Percentiles rank a stretch among this genome's conserved stretches.
Evolutionary conservation across 1,284 basidiomycete genomes (phyloP).

Genomic region (Hemileia vastatrix): DNA sequence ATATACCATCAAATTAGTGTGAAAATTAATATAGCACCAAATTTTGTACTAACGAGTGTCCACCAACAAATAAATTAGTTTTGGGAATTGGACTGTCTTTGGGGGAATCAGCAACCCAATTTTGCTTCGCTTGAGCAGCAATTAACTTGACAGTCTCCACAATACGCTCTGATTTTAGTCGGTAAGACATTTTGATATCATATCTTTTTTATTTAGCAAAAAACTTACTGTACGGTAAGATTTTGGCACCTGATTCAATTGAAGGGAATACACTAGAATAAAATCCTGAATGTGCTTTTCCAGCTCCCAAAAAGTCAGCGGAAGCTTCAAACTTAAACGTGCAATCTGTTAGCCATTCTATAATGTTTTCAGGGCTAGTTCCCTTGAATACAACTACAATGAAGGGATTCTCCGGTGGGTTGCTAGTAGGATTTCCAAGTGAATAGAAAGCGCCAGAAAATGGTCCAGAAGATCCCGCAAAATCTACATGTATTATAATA

Average conservation of each 20-base stretch:
- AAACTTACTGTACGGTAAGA: slow-evolving; percentile 12
- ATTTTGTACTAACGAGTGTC: too few species aligned
- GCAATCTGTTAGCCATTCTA: slow-evolving; percentile 15
- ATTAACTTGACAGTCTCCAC: slow-evolving; percentile 18
- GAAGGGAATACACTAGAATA: slow-evolving; percentile 17
- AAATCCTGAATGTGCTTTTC: slow-evolving; percentile 13
- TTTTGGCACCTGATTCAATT: not conserved
- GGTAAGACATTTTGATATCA: not conserved
- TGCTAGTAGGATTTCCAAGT: not conserved
- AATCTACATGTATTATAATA: too few species aligned
- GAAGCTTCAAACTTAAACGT: slow-evolving; percentile 12
- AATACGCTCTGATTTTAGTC: slow-evolving; percentile 7
- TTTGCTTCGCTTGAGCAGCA: slow-evolving; percentile 12
- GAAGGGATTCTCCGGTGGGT: slow-evolving; percentile 14
- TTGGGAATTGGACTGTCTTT: not conserved
- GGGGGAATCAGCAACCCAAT: too few species aligned
- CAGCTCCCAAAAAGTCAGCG: slow-evolving; percentile 4
- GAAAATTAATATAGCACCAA: too few species aligned
- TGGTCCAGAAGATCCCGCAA: not conserved
- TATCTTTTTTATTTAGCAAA: too few species aligned
- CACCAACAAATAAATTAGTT: slow-evolving; percentile 14
- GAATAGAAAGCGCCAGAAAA: slow-evolving; percentile 17
- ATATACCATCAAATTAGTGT: too few species aligned
- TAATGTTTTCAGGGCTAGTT: slow-evolving; percentile 5
- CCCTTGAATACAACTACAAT: slow-evolving; percentile 15